phyloP scores from a whole-genome alignment of 768 basidiomycete species.

The Steccherinum ochraceum region DNA sequence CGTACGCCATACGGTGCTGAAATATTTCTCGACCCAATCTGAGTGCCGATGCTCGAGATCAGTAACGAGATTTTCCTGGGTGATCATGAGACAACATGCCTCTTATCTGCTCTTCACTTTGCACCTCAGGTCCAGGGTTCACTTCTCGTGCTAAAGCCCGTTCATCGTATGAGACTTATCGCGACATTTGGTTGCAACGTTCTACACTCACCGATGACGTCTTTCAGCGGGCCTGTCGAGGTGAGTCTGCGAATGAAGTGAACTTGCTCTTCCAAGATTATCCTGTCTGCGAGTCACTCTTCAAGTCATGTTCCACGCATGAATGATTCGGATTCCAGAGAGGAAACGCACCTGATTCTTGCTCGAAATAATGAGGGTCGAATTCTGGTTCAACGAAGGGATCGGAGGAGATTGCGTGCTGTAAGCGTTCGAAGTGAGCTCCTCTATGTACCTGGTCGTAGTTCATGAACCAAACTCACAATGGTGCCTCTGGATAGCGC shows the following conservation, averaged over 20 bases:
- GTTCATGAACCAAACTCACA: slow-evolving; percentile 10
- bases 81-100: not conserved
- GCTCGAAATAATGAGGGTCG: slow-evolving; percentile 28
- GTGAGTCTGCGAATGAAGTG: slow-evolving; percentile 17
- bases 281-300: slow-evolving; percentile 9
- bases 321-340: not conserved
- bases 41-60: not conserved
- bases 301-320: not conserved
- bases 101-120: slow-evolving; percentile 23
- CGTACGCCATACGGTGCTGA: not conserved
- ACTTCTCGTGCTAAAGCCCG: slow-evolving; percentile 17
- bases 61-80: not conserved
- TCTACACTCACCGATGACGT: slow-evolving; percentile 6
- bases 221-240: slow-evolving; percentile 15
- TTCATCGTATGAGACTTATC: not conserved
- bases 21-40: too few relatives aligned
- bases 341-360: slow-evolving; percentile 20
- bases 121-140: slow-evolving; percentile 22
- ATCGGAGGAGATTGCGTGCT: slow-evolving; percentile 24
- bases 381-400: slow-evolving; percentile 21
- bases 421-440: not conserved
- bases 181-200: too few relatives aligned
- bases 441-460: not conserved
- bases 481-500: slow-evolving; percentile 26
- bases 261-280: slow-evolving; percentile 16